Conservation (phyloP, 2,329 filamentous ascomycete genomes). For the Neofusicoccum laricinum region DNA sequence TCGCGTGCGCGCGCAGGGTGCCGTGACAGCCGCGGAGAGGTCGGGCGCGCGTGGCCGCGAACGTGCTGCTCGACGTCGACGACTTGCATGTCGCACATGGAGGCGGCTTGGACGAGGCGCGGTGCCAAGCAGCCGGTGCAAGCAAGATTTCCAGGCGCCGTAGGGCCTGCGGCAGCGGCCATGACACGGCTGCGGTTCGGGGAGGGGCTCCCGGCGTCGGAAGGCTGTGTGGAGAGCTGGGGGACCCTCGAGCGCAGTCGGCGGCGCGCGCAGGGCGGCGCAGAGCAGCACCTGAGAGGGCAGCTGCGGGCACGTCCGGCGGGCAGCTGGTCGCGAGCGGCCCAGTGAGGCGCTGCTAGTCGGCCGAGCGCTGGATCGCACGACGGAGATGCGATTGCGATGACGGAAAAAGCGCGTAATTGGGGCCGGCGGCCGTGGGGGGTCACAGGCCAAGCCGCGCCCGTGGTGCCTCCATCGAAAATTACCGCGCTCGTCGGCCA, state of each 20-base stretch:
- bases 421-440: conserved; percentile 12
- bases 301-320: neutral
- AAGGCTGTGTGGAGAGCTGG: conserved; percentile 1
- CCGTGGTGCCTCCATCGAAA: neutral
- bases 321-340: neutral
- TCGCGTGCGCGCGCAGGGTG: neutral
- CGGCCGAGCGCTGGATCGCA: conserved; percentile 11
- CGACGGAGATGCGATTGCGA: neutral
- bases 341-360: neutral
- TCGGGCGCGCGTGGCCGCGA: neutral
- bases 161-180: neutral
- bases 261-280: too few relatives aligned
- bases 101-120: neutral
- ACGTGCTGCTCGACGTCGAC: neutral
- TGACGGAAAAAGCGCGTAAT: conserved; percentile 12
- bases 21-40: neutral
- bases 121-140: neutral
- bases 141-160: neutral
- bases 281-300: too few relatives aligned
- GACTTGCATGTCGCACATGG: neutral
- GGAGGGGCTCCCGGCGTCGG: neutral
- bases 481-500: neutral
- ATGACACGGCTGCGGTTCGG: neutral
- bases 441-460: neutral
- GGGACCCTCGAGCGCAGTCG: neutral